Percentiles rank a stretch among this genome's conserved stretches.
Conservation (phyloP, 2,329 filamentous ascomycete genomes). For the Incumbomyces lentus region DNA sequence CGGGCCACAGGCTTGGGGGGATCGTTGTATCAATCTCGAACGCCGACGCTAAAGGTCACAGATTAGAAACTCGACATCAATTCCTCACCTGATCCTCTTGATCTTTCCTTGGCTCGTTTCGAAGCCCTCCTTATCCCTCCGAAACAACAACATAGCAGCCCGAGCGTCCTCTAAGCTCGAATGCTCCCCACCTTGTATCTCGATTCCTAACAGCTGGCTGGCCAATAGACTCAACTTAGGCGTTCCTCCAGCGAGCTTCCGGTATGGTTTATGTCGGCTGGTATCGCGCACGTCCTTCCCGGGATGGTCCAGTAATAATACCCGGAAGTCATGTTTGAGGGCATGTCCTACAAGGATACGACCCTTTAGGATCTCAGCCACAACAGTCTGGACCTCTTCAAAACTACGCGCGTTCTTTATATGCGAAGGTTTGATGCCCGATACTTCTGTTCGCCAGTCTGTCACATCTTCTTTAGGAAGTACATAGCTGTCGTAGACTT, state of each 20-base stretch:
- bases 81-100: no score
- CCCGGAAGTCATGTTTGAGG: slow-evolving; percentile 65
- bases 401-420: slow-evolving; percentile 62
- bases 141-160: slow-evolving; percentile 81
- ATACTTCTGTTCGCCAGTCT: slow-evolving; percentile 82
- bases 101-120: slow-evolving; percentile 41
- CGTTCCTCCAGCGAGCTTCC: slow-evolving; percentile 44
- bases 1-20: no score
- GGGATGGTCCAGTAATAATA: slow-evolving; percentile 68
- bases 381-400: slow-evolving; percentile 62
- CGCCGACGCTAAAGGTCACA: no score
- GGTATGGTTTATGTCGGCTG: slow-evolving; percentile 63
- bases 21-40: no score
- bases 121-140: slow-evolving; percentile 71
- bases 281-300: slow-evolving; percentile 75
- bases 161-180: slow-evolving; percentile 66
- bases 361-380: slow-evolving; percentile 58
- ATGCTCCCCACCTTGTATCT: slow-evolving; percentile 52
- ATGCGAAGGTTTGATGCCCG: slow-evolving; percentile 65
- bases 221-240: slow-evolving; percentile 48
- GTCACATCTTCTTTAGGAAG: slow-evolving; percentile 66
- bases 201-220: slow-evolving; percentile 46
- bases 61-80: no score
- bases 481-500: slow-evolving; percentile 91
- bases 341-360: slow-evolving; percentile 76